Evolutionary conservation across 2,329 filamentous ascomycete species (phyloP), one percentile per base, ranked within the genome.

Genomic region (Alternaria solani): DNA sequence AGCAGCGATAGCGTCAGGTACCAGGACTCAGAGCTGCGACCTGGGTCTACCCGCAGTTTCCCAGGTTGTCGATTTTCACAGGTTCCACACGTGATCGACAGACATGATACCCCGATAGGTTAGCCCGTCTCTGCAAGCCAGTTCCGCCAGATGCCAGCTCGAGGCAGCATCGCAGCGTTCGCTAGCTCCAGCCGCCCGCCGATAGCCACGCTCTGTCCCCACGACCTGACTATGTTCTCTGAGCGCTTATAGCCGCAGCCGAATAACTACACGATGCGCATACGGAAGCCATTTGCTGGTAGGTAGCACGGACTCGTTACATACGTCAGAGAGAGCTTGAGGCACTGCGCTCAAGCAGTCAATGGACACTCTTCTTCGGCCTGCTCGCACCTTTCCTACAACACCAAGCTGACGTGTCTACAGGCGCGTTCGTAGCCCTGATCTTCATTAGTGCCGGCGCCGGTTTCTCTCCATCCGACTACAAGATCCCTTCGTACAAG

Each of bases 371-470:
- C 23, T 38, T 5, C 30, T 49, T 20, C 30, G 23, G n/a, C 32
- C n/a, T 38, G 46, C 46, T 23, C 46, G 16, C 20, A 36, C 14
- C 46, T 44, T n/a, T 32, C 20, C 7, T 18, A 18, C 8, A 36
- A 12, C 34, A 38, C 14, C 16, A 34, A 38, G 34, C 57, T 60
- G 42, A 60, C 53, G 51, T 25, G 7, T 26, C 5, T 18, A 20
- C 62, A 83, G 82, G 75, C 59, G 79, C 79, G 59, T 84, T 89
- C 73, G 68, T 81, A 67, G 79, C 84, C 69, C 87, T 97, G 70
- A 71, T 76, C 53, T 83, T 93, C 68, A 84, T 96, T 62, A 80
- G 91, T 34, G 78, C 79, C 55, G 88, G 91, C 62, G 93, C 87
- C 64, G 93, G 93, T 67, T 90, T 98, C 57, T 89, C 92, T 32